Percentiles rank a stretch among this genome's conserved stretches.
These are phyloP conservation scores for Metschnikowia colocasiae DNA, from an alignment of 805 yeast genomes.

Conservation along the genomic window DNA sequence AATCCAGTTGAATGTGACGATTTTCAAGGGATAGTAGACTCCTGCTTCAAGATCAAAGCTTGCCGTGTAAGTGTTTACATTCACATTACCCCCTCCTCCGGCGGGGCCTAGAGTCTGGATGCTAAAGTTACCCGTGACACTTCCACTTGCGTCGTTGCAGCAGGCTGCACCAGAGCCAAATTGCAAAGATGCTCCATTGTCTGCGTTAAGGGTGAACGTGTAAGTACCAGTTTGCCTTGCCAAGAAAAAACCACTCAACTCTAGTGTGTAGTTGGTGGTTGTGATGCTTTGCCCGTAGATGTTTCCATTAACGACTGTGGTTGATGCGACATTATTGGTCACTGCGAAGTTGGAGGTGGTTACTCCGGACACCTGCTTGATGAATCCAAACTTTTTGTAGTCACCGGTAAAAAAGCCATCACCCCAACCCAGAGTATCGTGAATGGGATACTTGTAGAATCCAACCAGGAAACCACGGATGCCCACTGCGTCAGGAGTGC, in stretches of 20 bases:
- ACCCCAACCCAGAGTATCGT: constrained; percentile 1
- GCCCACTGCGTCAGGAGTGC: constrained; percentile 1
- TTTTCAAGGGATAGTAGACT: constrained; percentile 14
- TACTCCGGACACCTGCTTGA: constrained; percentile 1
- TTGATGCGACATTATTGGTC: neutral
- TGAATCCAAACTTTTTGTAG: constrained; percentile 4
- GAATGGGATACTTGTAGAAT: constrained; percentile 7
- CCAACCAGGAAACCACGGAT: constrained; percentile 9
- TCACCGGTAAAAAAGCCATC: neutral
- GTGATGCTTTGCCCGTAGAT: constrained; percentile 4
- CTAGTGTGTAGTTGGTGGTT: constrained; percentile 6
- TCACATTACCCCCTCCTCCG: constrained; percentile 12
- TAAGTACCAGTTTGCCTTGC: constrained; percentile 13
- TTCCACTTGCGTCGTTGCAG: constrained; percentile 16
- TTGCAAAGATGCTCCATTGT: constrained; percentile 18
- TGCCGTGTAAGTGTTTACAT: constrained; percentile 8
- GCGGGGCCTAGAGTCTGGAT: constrained; percentile 13
- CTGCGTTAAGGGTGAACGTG: constrained; percentile 14
- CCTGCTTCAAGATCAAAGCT: constrained; percentile 10
- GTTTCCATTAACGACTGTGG: neutral
- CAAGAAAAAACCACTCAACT: constrained; percentile 14
- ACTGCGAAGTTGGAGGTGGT: constrained; percentile 1
- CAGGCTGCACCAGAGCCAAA: constrained; percentile 16
- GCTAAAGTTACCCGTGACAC: constrained; percentile 13
- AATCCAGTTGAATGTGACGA: constrained; percentile 18